Evolutionary conservation across 129 eudicot genomes (phyloP), one percentile per base, ranked within the genome.

Genomic region (Flaveria linearis): DNA sequence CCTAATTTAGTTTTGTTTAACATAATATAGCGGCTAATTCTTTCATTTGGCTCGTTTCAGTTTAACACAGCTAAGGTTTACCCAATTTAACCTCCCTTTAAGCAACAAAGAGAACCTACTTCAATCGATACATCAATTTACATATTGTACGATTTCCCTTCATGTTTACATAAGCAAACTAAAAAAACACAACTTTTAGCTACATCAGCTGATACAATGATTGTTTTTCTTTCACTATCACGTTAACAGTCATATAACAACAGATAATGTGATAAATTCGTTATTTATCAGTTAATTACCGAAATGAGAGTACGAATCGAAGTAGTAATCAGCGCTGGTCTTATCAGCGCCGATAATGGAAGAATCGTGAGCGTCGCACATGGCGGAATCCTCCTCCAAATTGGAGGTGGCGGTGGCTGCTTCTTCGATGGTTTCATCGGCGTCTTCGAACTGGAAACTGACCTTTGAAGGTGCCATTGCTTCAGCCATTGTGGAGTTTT

Each of bases 281-380:
- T 17, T 22, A n/a, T 16, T 0, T 0, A 28, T 13, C 14, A 36
- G 26, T 16, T 60, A 47, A 6, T 26, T 88, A 93, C 98, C 98
- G n/a, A 93, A 93, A 70, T 93, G 97, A 4, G 98, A 93, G 73
- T 93, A 93, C 14, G 97, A 93, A 83, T 93, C 98, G 82, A 93
- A 93, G 84, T 93, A 91, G 78, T 93, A 93, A 69, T 93, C 98
- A 55, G 98, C 97, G 81, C 98, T 93, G 67, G 98, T 93, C 56
- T 88, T 86, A 68, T 88, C 94, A 36, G 11, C 72, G 25, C 51
- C 72, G 55, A 64, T 12, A 0, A 33, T 49, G 25, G 70, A 58
- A 17, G 87, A 57, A 46, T 82, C 90, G 11, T 83, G 85, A 9
- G 85, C 78, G 17, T 90, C 92, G 71, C 84, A 76, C 90, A 86